These are phyloP conservation scores for Hymenoscyphus fraxineus DNA, from an alignment of 2,329 filamentous ascomycete genomes.

Conservation along the genomic window DNA sequence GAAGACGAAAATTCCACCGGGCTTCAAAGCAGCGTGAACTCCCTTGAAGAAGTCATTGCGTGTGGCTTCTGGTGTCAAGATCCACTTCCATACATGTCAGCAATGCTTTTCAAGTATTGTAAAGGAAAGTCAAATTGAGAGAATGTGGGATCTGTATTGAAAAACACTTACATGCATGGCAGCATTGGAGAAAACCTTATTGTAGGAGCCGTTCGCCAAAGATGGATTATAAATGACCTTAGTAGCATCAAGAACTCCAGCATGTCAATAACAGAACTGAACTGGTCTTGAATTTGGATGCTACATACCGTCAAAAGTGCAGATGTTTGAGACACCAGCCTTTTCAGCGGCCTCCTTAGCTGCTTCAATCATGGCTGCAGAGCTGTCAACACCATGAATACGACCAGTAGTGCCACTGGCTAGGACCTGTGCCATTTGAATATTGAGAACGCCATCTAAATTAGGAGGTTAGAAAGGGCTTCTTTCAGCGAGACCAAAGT, in stretches of 20 bases:
- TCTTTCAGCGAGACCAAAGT: too few species aligned
- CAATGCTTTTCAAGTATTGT: slow-evolving; percentile 25
- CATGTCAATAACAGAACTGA: neutral
- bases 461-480: neutral
- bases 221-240: slow-evolving; percentile 36
- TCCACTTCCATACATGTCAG: slow-evolving; percentile 46
- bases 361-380: slow-evolving; percentile 51
- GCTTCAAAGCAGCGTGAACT: slow-evolving; percentile 48
- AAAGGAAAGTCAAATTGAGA: neutral
- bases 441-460: slow-evolving; percentile 54
- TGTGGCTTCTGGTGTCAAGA: slow-evolving; percentile 44
- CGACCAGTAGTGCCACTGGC: slow-evolving; percentile 42
- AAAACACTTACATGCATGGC: slow-evolving; percentile 42
- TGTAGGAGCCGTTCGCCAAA: slow-evolving; percentile 38
- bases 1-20: slow-evolving; percentile 58
- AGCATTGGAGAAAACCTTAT: slow-evolving; percentile 63
- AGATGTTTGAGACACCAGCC: slow-evolving; percentile 18
- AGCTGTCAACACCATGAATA: slow-evolving; percentile 57
- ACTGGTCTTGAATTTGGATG: neutral
- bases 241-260: slow-evolving; percentile 45
- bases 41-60: slow-evolving; percentile 51
- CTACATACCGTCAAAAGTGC: slow-evolving; percentile 28
- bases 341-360: slow-evolving; percentile 42
- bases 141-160: neutral
- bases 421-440: slow-evolving; percentile 48